Evolutionary conservation across 2,329 filamentous ascomycete genomes (phyloP), one percentile per base, ranked within the genome.

Genomic region (Thelonectria discophora): DNA sequence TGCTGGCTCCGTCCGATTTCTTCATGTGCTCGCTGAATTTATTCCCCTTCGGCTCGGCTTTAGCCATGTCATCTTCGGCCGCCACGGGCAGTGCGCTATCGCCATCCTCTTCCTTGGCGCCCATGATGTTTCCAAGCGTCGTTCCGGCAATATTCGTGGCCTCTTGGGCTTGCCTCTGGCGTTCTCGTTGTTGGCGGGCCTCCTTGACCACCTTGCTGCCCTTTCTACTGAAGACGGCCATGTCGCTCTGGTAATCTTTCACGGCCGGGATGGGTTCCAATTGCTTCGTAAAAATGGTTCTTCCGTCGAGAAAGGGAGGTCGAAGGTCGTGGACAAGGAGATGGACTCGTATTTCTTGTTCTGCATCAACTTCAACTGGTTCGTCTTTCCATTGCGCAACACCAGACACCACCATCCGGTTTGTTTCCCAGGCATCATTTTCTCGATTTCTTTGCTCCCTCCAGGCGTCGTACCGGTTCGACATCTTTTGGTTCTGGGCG

Each of bases 371-470:
- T 73, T 95, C 93, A 49, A 87, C 85, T 21, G 89, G 89, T 74
- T 93, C 87, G 71, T 95, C 92, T 68, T 93, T 84, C 72, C 94
- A 84, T 77, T 99, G 96, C 17, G 95, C 95, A 17, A 99, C 94
- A 58, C 94, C 94, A 18, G 94, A 97, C 1, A 94, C 95, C 63
- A 99, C 84, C 95, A 99, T 98, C 61, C 95, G 91, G 76, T 99
- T 99, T 15, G 94, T 95, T 78, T 99, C 96, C 95, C 95, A 99
- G 0, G 94, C 94, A 78, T 99, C 95, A 45, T 95, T 93, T 74
- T 99, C 95, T 74, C 91, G 93, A 76, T 97, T 92, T 70, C 94
- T 92, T 77, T 97, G 93, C 60, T 92, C 84, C 63, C 90, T 89
- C 52, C 91, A 86, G 46, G 90, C 90, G 55, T 81, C 86, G 71